Percentiles rank a stretch among this genome's conserved stretches.
Evolutionary conservation across 495 filamentous ascomycete species (phyloP).

Genomic region (Daldinia vernicosa): DNA sequence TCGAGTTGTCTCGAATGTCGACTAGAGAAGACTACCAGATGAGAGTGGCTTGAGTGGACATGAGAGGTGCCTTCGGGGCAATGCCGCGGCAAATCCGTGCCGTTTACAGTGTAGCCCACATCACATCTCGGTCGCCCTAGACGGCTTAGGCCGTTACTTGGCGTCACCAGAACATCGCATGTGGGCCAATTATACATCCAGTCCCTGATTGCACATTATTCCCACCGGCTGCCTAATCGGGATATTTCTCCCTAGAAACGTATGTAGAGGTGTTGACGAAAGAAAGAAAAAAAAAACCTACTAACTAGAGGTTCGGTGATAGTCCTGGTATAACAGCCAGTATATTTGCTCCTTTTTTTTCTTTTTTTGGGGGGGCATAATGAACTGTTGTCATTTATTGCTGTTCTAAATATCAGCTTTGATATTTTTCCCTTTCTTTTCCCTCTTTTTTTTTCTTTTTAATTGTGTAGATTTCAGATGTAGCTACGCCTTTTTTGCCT

Average conservation of each 20-base stretch:
- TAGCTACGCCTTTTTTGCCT: constrained; percentile 38
- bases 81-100: constrained; percentile 42
- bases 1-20: constrained; percentile 17
- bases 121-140: constrained; percentile 41
- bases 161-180: constrained; percentile 42
- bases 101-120: constrained; percentile 40
- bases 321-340: constrained; percentile 28
- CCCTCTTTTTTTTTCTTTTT: constrained; percentile 9
- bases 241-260: constrained; percentile 18
- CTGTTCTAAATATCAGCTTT: constrained; percentile 9
- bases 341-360: background rate
- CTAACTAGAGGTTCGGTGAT: constrained; percentile 25
- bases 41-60: constrained; percentile 25
- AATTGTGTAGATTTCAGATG: constrained; percentile 32
- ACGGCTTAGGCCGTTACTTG: constrained; percentile 41
- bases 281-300: constrained; percentile 9
- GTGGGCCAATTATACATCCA: constrained; percentile 42
- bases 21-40: background rate
- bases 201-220: constrained; percentile 38
- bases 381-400: constrained; percentile 16
- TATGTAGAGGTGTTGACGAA: constrained; percentile 25
- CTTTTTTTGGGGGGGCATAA: constrained; percentile 23
- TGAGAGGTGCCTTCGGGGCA: constrained; percentile 32
- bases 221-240: constrained; percentile 44
- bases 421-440: constrained; percentile 1